Conservation (phyloP, 768 basidiomycete species). For the Antrodiella citrinella region DNA sequence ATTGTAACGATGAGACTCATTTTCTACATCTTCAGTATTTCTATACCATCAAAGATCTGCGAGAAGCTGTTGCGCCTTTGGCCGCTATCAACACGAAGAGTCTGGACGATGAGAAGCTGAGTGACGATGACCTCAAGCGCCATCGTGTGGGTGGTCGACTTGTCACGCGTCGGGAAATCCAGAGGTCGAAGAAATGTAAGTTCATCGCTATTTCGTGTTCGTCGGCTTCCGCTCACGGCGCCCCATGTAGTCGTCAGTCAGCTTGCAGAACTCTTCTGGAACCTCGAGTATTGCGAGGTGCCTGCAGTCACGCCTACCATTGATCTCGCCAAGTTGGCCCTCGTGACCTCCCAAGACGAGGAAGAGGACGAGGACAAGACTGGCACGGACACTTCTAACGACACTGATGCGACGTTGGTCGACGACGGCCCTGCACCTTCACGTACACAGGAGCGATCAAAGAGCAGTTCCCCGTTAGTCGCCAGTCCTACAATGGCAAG, state of each 20-base stretch:
- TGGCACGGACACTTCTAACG: constrained; percentile 49
- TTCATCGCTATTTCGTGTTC: constrained; percentile 8
- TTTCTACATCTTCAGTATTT: constrained; percentile 58
- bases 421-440: constrained; percentile 56
- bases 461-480: constrained; percentile 22
- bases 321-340: constrained; percentile 84
- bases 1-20: not conserved
- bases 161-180: constrained; percentile 73
- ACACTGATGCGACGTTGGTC: constrained; percentile 83
- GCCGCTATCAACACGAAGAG: constrained; percentile 45
- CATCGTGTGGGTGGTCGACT: constrained; percentile 85
- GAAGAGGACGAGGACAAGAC: constrained; percentile 76
- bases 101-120: constrained; percentile 59
- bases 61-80: constrained; percentile 63
- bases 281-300: constrained; percentile 58
- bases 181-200: constrained; percentile 79
- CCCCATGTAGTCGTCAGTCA: constrained; percentile 60
- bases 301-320: constrained; percentile 74
- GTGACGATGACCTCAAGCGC: constrained; percentile 73
- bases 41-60: constrained; percentile 88
- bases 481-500: constrained; percentile 8
- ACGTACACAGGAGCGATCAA: constrained; percentile 26
- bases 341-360: constrained; percentile 86
- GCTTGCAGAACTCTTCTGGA: constrained; percentile 70
- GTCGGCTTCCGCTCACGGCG: not conserved